Evolutionary conservation across 148 eudicot species (phyloP), one percentile per base, ranked within the genome.

Genomic region (Nepenthes mirabilis): DNA sequence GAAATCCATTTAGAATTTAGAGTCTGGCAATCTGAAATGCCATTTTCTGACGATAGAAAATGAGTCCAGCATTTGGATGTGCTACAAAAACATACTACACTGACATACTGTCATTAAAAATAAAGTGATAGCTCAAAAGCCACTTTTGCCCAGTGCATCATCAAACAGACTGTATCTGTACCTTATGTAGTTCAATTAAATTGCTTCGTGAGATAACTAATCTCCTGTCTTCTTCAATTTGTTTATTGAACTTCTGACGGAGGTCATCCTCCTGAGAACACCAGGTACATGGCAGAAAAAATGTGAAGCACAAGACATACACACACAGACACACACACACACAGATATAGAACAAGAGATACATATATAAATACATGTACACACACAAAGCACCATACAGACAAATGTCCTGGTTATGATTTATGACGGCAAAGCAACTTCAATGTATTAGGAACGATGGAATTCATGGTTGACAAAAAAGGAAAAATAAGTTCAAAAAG

Each of bases 161-260:
- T 4, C 9, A 45, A 32, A 11, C 45, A 43, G 66, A 48, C 9
- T 23, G 14, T 54, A 34, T 40, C 23, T 7, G 60, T 77, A 89
- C 99, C 97, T 93, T 89, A 45, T 84, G 89, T 61, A 93, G 74
- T 70, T 93, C 97, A 72, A 72, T 82, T 58, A 93, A 60, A 75
- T 93, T 93, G 74, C 91, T 89, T 53, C 99, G 79, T 34, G 97
- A 80, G 57, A 93, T 82, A 33, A 86, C 82, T 61, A 93, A 86
- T 81, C 83, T 87, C 66, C 84, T 79, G 71, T 93, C 99, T 63
- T 89, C 99, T 69, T 93, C 97, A 68, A 93, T 77, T 71, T 93
- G 99, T 66, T 93, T 88, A 68, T 82, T 89, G 70, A 93, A 89
- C 75, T 78, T 82, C 64, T 67, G 80, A 68, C 86, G 87, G 33